phyloP scores from a whole-genome alignment of 164 flowering plant genomes.

The Stephania japonica region DNA sequence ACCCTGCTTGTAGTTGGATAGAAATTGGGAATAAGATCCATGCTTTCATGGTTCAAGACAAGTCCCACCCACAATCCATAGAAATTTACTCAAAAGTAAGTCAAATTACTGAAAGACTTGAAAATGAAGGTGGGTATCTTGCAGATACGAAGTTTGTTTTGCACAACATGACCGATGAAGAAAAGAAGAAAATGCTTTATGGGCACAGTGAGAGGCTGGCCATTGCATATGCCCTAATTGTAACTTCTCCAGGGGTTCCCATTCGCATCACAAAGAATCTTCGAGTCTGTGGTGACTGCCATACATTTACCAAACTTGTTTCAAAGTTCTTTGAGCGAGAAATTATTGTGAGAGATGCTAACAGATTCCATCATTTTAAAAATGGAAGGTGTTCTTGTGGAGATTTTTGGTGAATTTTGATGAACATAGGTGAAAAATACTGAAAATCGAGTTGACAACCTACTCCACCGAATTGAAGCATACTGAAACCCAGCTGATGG shows the following conservation, averaged over 20 bases:
- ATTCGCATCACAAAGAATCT: slow-evolving; percentile 47
- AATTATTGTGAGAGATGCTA: slow-evolving; percentile 74
- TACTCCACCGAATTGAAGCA: no score
- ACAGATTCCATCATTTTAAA: slow-evolving; percentile 69
- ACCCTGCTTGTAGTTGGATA: slow-evolving; percentile 88
- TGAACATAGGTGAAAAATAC: no score
- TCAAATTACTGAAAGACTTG: slow-evolving; percentile 36
- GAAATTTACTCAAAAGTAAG: slow-evolving; percentile 45
- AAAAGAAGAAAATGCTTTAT: slow-evolving; percentile 55
- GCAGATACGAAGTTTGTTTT: slow-evolving; percentile 60
- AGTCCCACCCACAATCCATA: slow-evolving; percentile 51
- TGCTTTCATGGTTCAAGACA: slow-evolving; percentile 56
- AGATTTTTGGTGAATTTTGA: slow-evolving; percentile 60
- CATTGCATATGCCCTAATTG: slow-evolving; percentile 59
- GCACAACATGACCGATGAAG: slow-evolving; percentile 58
- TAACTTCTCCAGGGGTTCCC: slow-evolving; percentile 30
- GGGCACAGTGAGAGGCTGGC: slow-evolving; percentile 89
- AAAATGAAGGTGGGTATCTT: slow-evolving; percentile 52
- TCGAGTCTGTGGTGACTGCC: slow-evolving; percentile 71
- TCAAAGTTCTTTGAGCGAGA: slow-evolving; percentile 43
- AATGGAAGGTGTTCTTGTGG: slow-evolving; percentile 73
- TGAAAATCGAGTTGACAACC: no score
- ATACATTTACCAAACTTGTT: slow-evolving; percentile 52
- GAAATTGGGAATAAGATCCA: slow-evolving; percentile 63
- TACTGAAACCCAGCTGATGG: no score